phyloP scores from a whole-genome alignment of 371 early-diverging fungal genomes.

The Nematocida sp. region DNA sequence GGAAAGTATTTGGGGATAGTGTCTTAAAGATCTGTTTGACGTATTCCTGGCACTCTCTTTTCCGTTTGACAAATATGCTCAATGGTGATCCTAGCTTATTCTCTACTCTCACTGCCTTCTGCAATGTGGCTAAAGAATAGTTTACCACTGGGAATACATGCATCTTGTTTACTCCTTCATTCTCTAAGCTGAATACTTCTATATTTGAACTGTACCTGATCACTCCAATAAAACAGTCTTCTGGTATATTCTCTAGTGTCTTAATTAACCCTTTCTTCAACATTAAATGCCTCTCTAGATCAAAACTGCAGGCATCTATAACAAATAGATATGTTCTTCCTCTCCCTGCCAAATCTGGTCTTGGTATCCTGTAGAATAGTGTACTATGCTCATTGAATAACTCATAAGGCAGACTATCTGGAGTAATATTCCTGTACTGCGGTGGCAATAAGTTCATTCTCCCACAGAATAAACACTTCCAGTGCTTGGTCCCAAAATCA shows the following conservation, averaged over 20 bases:
- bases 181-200: slow-evolving; percentile 66
- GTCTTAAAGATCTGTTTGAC: slow-evolving; percentile 83
- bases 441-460: slow-evolving; percentile 91
- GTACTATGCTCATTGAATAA: slow-evolving; percentile 81
- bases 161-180: slow-evolving; percentile 83
- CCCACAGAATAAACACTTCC: slow-evolving; percentile 97
- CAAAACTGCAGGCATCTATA: slow-evolving; percentile 81
- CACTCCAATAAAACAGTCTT: slow-evolving; percentile 83
- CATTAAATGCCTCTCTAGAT: slow-evolving; percentile 85
- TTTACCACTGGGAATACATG: slow-evolving; percentile 94
- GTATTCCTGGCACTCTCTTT: slow-evolving; percentile 77
- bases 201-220: slow-evolving; percentile 97
- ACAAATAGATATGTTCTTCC: slow-evolving; percentile 92
- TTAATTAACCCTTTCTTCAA: slow-evolving; percentile 82
- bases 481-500: slow-evolving; percentile 81
- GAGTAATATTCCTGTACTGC: slow-evolving; percentile 90
- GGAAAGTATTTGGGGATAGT: slow-evolving; percentile 95
- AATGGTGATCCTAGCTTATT: slow-evolving; percentile 1
- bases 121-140: slow-evolving; percentile 81
- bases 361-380: slow-evolving; percentile 81
- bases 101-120: slow-evolving; percentile 67
- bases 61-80: slow-evolving; percentile 67
- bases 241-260: slow-evolving; percentile 78
- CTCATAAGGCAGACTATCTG: slow-evolving; percentile 87
- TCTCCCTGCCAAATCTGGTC: slow-evolving; percentile 70